These are phyloP conservation scores for Phoenix dactylifera DNA, from an alignment of 176 grass and related monocot species.

Conservation along the genomic window DNA sequence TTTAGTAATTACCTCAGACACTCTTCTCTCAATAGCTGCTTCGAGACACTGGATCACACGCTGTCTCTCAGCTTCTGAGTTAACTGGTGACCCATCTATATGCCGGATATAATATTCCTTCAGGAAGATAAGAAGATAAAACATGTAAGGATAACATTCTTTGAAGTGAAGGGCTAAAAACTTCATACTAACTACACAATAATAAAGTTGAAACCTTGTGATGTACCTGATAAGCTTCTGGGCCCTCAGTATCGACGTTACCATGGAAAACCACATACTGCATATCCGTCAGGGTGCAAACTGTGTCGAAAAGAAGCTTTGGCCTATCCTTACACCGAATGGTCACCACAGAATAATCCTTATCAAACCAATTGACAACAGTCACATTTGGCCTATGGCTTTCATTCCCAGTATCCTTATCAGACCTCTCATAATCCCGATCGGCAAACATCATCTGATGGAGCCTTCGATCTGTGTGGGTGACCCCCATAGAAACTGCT, in stretches of 20 bases:
- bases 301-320: slow-evolving; percentile 84
- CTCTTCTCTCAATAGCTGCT: slow-evolving; percentile 85
- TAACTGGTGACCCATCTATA: slow-evolving; percentile 74
- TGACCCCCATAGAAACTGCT: slow-evolving; percentile 31
- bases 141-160: background rate
- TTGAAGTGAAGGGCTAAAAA: background rate
- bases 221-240: slow-evolving; percentile 78
- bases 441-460: slow-evolving; percentile 93
- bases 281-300: slow-evolving; percentile 96
- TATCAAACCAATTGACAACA: slow-evolving; percentile 68
- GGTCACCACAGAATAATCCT: slow-evolving; percentile 92
- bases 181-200: no score
- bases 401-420: slow-evolving; percentile 21
- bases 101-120: slow-evolving; percentile 85
- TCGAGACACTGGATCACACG: slow-evolving; percentile 79
- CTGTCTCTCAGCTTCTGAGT: slow-evolving; percentile 75
- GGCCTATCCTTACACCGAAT: slow-evolving; percentile 68
- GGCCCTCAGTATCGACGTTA: slow-evolving; percentile 57
- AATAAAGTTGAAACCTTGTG: background rate
- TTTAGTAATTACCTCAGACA: slow-evolving; percentile 60
- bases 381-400: slow-evolving; percentile 40
- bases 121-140: slow-evolving; percentile 11
- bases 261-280: slow-evolving; percentile 97
- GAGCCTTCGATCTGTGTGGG: slow-evolving; percentile 66
- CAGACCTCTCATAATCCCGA: slow-evolving; percentile 61